Evolutionary conservation across 257 asterid genomes (phyloP).

Genomic region (Scutellaria barbata): DNA sequence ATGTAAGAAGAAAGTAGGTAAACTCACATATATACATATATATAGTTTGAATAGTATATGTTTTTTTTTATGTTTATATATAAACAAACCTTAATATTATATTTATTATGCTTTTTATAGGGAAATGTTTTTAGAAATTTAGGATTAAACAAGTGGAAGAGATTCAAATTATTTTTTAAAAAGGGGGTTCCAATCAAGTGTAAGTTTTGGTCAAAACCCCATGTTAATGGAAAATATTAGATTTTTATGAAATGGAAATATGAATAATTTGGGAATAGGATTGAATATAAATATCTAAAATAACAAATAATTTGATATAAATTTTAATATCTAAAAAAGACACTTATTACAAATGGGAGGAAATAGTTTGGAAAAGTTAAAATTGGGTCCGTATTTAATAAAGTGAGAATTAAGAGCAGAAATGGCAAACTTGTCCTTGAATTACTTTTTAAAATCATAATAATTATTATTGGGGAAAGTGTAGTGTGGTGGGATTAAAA

Average conservation of each 20-base stretch:
- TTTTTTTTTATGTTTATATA: neutral
- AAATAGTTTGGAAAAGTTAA: neutral
- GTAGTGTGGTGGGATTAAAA: slow-evolving; percentile 15
- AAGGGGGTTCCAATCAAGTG: no score
- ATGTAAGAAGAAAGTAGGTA: neutral
- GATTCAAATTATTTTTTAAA: no score
- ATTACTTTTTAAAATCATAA: neutral
- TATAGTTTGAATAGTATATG: neutral
- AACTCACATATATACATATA: neutral
- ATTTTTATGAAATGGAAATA: no score
- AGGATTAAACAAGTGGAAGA: no score
- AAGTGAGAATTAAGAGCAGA: neutral
- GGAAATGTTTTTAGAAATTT: no score
- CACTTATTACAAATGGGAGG: neutral
- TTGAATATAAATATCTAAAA: no score
- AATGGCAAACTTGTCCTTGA: neutral
- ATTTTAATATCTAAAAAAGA: no score
- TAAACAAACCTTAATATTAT: neutral
- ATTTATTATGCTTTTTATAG: no score
- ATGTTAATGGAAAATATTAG: no score
- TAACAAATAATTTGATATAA: no score
- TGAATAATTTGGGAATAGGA: no score
- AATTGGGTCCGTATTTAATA: neutral
- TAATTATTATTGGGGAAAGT: slow-evolving; percentile 25
- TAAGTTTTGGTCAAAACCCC: no score